phyloP scores from a whole-genome alignment of 2,329 filamentous ascomycete species.

The Pseudocercospora pini-densiflorae region DNA sequence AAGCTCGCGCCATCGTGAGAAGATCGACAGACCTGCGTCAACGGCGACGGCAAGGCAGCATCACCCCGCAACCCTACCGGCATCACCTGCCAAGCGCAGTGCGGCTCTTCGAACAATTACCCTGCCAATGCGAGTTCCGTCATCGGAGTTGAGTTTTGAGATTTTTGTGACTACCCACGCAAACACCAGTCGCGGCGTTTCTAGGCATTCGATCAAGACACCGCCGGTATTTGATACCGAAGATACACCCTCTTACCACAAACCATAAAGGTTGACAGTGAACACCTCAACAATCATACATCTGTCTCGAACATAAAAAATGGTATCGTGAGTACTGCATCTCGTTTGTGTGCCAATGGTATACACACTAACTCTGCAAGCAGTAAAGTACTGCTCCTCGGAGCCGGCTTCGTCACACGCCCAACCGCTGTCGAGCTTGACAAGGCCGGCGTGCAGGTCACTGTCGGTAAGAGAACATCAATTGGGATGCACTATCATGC shows the following conservation, averaged over 20 bases:
- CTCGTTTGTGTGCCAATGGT: neutral
- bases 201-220: neutral
- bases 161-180: slow-evolving; percentile 5
- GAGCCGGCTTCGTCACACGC: slow-evolving; percentile 59
- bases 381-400: slow-evolving; percentile 55
- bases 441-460: slow-evolving; percentile 61
- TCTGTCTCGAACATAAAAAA: slow-evolving; percentile 1
- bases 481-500: neutral
- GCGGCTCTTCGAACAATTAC: slow-evolving; percentile 6
- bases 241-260: neutral
- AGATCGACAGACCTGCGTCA: neutral
- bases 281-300: neutral
- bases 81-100: slow-evolving; percentile 1
- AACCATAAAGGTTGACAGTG: neutral
- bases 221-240: slow-evolving; percentile 1
- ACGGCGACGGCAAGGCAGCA: neutral
- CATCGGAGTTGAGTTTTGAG: slow-evolving; percentile 11
- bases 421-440: slow-evolving; percentile 64
- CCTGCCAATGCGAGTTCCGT: neutral
- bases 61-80: neutral
- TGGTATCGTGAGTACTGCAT: slow-evolving; percentile 13
- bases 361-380: slow-evolving; percentile 3
- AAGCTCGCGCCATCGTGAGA: neutral
- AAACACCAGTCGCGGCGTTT: neutral
- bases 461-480: slow-evolving; percentile 54